Base-by-base conservation (phyloP, 768 basidiomycete genomes). In the Tulasnella sp. region DNA sequence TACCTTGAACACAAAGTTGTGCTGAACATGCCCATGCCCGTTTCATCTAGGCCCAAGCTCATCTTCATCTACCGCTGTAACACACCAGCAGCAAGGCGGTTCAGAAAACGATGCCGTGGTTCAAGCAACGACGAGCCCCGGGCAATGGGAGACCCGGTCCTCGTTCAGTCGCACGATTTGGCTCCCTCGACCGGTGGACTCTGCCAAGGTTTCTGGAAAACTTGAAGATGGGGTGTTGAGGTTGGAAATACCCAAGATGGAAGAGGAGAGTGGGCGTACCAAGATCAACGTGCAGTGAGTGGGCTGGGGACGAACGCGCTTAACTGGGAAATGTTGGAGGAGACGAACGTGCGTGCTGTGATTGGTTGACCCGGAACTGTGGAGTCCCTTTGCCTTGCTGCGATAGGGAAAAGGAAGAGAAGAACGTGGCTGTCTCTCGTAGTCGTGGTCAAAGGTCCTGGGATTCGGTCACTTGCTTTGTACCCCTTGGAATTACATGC, bases 151-250 rank as follows among this genome's bases (percentile, higher is more conserved):
- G 42, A 67, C 75, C 71, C n/a, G 71, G 49, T 68, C 76, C 22
- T 34, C 74, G 40, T 79, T 79, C 75, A 31, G 42, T 52, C 78
- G 77, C 34, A 79, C 78, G 31, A 54, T 79, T 42, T 78, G 78
- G 74, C 75, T 79, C 11, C 78, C 77, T 7, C 64, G 69, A 39
- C 45, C 67, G 1, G 71, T 78, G 22, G 78, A 79, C 64, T 78
- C 39, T 31, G 5, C 42, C 38, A 73, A 69, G 70, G 75, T 72
- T 70, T 71, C 74, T 36, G 77, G 77, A 52, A 79, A 78, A 40
- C 72, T 79, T 36, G 77, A 79, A 67, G 77, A 79, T 34, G 78
- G 78, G 3, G 78, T 79, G 7, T 67, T 79, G 37, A 40, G 54
- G 42, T 72, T 79, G 77, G 25, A 75, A 37, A 71, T 79, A 9